Percentiles rank a stretch among this genome's conserved stretches.
phyloP scores from a whole-genome alignment of 192 early-diverging fungal genomes.

The Gamsiella multidivaricata region DNA sequence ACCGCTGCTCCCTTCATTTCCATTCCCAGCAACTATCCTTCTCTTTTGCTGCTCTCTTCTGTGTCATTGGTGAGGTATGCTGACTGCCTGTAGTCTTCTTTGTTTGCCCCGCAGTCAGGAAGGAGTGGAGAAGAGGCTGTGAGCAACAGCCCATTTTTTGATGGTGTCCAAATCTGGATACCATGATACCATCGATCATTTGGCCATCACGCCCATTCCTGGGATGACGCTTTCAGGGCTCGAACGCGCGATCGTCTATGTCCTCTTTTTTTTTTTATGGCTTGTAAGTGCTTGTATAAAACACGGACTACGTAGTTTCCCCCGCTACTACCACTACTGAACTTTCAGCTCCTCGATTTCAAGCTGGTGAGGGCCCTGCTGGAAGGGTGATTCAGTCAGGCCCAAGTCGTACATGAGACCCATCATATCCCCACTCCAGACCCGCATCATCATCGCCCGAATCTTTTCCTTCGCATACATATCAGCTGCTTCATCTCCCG shows the following conservation, averaged over 20 bases:
- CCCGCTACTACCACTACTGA: no score
- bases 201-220: no score
- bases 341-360: constrained; percentile 25
- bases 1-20: not conserved
- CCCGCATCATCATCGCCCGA: constrained; percentile 38
- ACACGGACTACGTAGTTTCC: no score
- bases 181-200: not conserved
- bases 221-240: no score
- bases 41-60: not conserved
- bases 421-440: constrained; percentile 29
- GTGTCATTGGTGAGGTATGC: no score
- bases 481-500: constrained; percentile 42
- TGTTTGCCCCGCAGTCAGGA: no score
- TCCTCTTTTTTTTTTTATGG: no score
- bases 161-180: constrained; percentile 13
- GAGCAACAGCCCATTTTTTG: not conserved
- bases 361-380: constrained; percentile 4
- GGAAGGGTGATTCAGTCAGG: constrained; percentile 3
- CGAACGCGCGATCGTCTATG: no score
- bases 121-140: no score
- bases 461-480: constrained; percentile 51
- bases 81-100: no score
- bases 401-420: constrained; percentile 36
- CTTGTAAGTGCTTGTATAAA: no score
- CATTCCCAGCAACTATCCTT: constrained; percentile 7